These are phyloP conservation scores for Irineochytrium annulatum DNA, from an alignment of 192 early-diverging fungal species.

Conservation along the genomic window DNA sequence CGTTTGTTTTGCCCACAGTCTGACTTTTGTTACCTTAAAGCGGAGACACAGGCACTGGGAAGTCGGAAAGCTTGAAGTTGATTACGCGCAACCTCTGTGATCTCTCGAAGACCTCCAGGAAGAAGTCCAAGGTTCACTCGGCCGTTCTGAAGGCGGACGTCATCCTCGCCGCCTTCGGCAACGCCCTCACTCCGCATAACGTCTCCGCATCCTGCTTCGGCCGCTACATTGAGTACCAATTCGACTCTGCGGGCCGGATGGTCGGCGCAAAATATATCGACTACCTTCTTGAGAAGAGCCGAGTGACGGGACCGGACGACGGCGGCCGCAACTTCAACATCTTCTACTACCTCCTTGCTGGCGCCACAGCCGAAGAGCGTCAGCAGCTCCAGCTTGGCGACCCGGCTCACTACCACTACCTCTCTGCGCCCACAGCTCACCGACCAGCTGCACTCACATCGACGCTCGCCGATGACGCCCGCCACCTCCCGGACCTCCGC, in stretches of 20 bases:
- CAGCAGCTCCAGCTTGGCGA: slow-evolving; percentile 69
- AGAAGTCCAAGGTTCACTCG: slow-evolving; percentile 69
- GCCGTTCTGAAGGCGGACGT: slow-evolving; percentile 65
- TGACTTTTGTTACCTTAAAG: slow-evolving; percentile 40
- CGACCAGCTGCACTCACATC: neutral
- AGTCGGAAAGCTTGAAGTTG: slow-evolving; percentile 74
- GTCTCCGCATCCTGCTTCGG: slow-evolving; percentile 65
- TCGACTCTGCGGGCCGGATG: slow-evolving; percentile 75
- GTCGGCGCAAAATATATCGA: slow-evolving; percentile 74
- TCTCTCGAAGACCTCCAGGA: slow-evolving; percentile 68
- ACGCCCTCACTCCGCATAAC: slow-evolving; percentile 62
- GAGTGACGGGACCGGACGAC: slow-evolving; percentile 54
- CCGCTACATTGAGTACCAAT: slow-evolving; percentile 84
- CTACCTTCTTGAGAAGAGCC: slow-evolving; percentile 82
- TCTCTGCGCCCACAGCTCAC: slow-evolving; percentile 26
- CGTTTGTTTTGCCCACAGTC: neutral
- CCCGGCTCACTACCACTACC: slow-evolving; percentile 52
- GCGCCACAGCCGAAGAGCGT: slow-evolving; percentile 71
- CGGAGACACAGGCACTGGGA: slow-evolving; percentile 86
- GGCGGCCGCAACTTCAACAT: slow-evolving; percentile 90
- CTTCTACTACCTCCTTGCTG: slow-evolving; percentile 82
- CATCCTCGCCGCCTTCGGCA: slow-evolving; percentile 73
- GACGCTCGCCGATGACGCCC: neutral
- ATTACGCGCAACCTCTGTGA: slow-evolving; percentile 69
- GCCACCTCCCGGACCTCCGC: slow-evolving; percentile 25